Percentiles rank a stretch among this genome's conserved stretches.
phyloP scores from a whole-genome alignment of 768 basidiomycete species.

The Suillus tomentosus region DNA sequence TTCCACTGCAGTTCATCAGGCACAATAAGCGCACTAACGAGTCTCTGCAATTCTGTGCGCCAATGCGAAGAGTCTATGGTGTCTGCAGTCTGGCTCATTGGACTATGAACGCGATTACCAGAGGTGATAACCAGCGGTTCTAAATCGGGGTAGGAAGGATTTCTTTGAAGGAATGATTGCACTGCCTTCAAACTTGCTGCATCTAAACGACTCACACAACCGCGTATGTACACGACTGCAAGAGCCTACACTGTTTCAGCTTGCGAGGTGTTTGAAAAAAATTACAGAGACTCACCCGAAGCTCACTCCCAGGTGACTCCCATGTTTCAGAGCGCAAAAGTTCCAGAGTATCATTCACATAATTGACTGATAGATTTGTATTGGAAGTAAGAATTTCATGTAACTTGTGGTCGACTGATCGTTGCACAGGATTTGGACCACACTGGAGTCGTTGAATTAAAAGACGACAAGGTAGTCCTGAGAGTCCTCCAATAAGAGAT shows the following conservation, averaged over 20 bases:
- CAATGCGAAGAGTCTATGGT: neutral
- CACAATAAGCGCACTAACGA: neutral
- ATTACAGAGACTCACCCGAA: conserved; percentile 30
- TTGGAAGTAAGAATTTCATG: conserved; percentile 2
- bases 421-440: conserved; percentile 35
- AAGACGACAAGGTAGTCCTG: conserved; percentile 38
- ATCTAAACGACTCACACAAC: conserved; percentile 33
- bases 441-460: conserved; percentile 48
- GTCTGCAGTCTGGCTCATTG: neutral
- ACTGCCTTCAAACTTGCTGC: conserved; percentile 24
- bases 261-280: neutral
- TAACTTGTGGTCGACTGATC: conserved; percentile 1
- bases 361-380: neutral
- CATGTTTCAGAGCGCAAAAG: conserved; percentile 42
- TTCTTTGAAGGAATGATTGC: conserved; percentile 22
- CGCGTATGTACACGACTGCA: conserved; percentile 33
- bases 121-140: conserved; percentile 11
- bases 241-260: conserved; percentile 18
- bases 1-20: conserved; percentile 6
- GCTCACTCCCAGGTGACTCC: conserved; percentile 34
- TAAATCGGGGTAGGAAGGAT: conserved; percentile 20
- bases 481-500: conserved; percentile 29
- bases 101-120: neutral
- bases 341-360: conserved; percentile 33
- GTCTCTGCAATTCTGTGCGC: neutral